Evolutionary conservation across 768 basidiomycete species (phyloP).

Genomic region (Suillus ampliporus): DNA sequence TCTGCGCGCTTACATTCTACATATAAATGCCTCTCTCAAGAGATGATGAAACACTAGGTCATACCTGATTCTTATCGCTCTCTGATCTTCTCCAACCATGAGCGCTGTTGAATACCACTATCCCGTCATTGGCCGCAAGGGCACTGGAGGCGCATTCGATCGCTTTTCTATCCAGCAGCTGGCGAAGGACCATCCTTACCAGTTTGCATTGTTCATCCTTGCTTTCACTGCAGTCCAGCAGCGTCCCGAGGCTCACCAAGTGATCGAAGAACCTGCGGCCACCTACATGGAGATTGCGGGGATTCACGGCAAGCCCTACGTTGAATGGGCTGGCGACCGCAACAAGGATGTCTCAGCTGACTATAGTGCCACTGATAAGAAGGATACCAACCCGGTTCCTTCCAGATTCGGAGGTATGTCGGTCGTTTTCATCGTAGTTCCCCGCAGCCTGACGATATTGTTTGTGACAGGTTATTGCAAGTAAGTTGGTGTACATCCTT

Average conservation of each 20-base stretch:
- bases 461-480: slow-evolving; percentile 32
- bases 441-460: background rate
- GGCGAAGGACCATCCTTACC: slow-evolving; percentile 23
- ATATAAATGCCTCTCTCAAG: background rate
- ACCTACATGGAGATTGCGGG: slow-evolving; percentile 29
- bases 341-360: slow-evolving; percentile 22
- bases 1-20: background rate
- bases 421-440: background rate
- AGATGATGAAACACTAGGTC: background rate
- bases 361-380: slow-evolving; percentile 26
- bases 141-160: slow-evolving; percentile 21
- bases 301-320: slow-evolving; percentile 32
- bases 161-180: slow-evolving; percentile 31
- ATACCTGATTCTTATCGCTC: background rate
- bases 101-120: slow-evolving; percentile 17
- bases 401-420: slow-evolving; percentile 32
- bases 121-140: slow-evolving; percentile 26
- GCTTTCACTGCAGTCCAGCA: slow-evolving; percentile 23
- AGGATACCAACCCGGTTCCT: slow-evolving; percentile 32
- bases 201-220: slow-evolving; percentile 34
- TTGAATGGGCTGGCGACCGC: slow-evolving; percentile 30
- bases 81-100: background rate
- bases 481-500: slow-evolving; percentile 17
- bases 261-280: slow-evolving; percentile 13
- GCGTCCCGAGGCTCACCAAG: slow-evolving; percentile 2